Evolutionary conservation across 139 green algal genomes (phyloP).

Genomic region (Eudorina sp.): DNA sequence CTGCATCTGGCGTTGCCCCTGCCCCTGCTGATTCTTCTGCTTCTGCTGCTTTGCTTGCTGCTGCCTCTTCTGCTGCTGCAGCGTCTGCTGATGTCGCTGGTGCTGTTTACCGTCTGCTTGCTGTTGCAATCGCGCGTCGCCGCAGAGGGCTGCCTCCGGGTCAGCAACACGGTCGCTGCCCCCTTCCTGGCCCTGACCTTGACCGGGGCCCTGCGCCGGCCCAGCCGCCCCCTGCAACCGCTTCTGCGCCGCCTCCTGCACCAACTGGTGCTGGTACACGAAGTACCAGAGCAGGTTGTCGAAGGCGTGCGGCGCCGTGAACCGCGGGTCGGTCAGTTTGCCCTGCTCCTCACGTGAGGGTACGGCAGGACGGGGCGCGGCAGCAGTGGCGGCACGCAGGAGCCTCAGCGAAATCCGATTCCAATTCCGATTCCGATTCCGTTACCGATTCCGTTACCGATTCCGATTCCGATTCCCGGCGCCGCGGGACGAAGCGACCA

Average conservation of each 20-base stretch:
- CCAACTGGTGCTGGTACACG: slow-evolving; percentile 57
- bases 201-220: background rate
- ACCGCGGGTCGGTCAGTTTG: slow-evolving; percentile 38
- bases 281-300: slow-evolving; percentile 70
- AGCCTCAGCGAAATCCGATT: background rate
- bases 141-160: too few relatives aligned
- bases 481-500: too few relatives aligned
- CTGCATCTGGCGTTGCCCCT: too few relatives aligned
- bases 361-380: background rate
- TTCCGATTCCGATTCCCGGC: too few relatives aligned
- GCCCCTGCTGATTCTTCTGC: background rate
- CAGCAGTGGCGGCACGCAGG: background rate
- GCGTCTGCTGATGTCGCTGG: background rate
- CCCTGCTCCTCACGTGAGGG: background rate
- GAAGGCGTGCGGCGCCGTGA: slow-evolving; percentile 41
- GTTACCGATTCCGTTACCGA: too few relatives aligned
- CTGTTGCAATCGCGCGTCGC: too few relatives aligned
- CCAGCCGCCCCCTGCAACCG: slow-evolving; percentile 25
- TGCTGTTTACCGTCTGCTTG: background rate
- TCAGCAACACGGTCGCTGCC: too few relatives aligned
- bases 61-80: slow-evolving; percentile 4
- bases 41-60: background rate
- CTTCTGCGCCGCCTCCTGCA: slow-evolving; percentile 38
- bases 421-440: too few relatives aligned
- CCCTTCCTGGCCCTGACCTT: background rate